These are phyloP conservation scores for Ilex aquifolium DNA, from an alignment of 257 asterid genomes.

Conservation along the genomic window DNA sequence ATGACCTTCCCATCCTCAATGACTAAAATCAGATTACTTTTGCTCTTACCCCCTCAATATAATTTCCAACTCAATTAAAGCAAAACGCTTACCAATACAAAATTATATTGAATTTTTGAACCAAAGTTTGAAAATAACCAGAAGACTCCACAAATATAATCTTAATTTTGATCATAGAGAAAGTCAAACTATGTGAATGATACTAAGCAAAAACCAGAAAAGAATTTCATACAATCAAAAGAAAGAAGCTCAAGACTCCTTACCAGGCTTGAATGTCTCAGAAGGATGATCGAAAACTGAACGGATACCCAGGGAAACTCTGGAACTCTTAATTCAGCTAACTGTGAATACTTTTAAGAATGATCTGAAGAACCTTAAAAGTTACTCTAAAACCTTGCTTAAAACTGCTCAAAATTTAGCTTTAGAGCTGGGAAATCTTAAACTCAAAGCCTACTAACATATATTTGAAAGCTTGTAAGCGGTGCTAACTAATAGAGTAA, in stretches of 20 bases:
- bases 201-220: too few species aligned
- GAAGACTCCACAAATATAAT: too few species aligned
- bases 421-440: conserved; percentile 31
- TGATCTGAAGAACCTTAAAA: conserved; percentile 1
- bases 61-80: neutral
- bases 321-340: too few species aligned
- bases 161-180: too few species aligned
- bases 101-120: neutral
- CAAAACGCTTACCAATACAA: neutral
- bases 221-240: too few species aligned
- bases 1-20: conserved; percentile 35
- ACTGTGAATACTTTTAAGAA: neutral
- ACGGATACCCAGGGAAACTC: too few species aligned
- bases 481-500: too few species aligned
- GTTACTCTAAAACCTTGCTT: conserved; percentile 16
- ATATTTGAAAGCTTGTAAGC: conserved; percentile 7
- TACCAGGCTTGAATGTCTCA: too few species aligned
- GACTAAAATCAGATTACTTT: neutral
- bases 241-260: too few species aligned
- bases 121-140: too few species aligned
- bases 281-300: too few species aligned
- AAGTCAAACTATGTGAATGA: too few species aligned
- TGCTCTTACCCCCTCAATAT: neutral
- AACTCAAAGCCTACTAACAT: conserved; percentile 11
- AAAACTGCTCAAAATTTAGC: conserved; percentile 11